A percentile compares a stretch with the other conserved stretches of the same genome.
Conservation (phyloP, 2,329 filamentous ascomycete species). For the Calonectria montana region DNA sequence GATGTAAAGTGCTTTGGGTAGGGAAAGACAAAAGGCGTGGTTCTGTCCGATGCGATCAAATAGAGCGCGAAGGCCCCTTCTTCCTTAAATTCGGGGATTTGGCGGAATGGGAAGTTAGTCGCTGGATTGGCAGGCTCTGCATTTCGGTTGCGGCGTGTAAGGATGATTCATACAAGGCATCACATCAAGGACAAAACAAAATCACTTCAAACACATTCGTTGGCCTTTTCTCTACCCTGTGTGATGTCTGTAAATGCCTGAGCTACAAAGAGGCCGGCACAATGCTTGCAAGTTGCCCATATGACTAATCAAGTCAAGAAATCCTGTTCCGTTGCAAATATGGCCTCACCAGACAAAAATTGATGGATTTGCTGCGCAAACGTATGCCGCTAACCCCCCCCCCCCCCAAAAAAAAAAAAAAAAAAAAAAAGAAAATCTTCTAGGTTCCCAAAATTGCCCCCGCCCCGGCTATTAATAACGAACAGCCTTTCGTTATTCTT, state of each 20-base stretch:
- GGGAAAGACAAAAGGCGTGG: constrained; percentile 46
- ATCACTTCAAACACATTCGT: constrained; percentile 44
- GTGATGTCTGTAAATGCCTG: neutral
- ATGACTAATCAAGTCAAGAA: neutral
- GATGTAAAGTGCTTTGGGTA: constrained; percentile 78
- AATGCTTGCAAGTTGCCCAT: neutral
- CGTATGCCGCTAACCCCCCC: neutral
- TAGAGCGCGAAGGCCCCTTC: constrained; percentile 46
- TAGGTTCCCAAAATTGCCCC: neutral
- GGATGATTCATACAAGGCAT: constrained; percentile 64
- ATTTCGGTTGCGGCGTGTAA: constrained; percentile 66
- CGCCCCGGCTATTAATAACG: neutral
- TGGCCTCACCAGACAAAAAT: neutral
- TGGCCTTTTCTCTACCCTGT: constrained; percentile 6
- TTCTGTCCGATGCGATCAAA: constrained; percentile 49
- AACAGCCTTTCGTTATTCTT: too few relatives aligned
- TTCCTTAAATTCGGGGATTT: constrained; percentile 34
- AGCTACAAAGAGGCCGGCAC: neutral
- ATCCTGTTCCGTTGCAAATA: neutral
- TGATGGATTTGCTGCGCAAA: neutral
- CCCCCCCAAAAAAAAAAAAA: neutral
- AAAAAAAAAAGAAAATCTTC: neutral
- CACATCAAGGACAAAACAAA: constrained; percentile 60
- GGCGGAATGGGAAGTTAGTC: constrained; percentile 46
- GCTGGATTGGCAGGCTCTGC: constrained; percentile 61